Conservation (phyloP, 2,329 filamentous ascomycete species). For the Nigrospora oryzae region DNA sequence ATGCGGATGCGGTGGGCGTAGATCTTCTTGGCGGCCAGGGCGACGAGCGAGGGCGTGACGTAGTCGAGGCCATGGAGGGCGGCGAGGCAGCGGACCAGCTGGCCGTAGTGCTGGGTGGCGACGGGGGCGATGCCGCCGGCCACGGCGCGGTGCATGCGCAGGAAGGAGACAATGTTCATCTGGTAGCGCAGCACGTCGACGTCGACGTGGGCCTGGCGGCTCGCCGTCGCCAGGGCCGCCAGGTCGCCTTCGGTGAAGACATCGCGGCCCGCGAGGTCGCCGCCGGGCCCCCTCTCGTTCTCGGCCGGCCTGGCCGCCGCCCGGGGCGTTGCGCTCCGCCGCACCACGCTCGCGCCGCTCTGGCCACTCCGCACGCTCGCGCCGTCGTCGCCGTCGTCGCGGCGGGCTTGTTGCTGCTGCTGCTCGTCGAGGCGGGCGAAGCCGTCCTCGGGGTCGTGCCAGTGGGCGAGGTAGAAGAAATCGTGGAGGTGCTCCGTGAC, state of each 20-base stretch:
- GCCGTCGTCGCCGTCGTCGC: conserved; percentile 9
- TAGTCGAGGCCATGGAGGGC: conserved; percentile 74
- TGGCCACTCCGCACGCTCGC: conserved; percentile 14
- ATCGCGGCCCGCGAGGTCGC: conserved; percentile 2
- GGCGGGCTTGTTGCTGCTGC: conserved; percentile 17
- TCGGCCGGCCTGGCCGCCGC: not conserved
- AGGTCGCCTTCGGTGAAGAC: conserved; percentile 38
- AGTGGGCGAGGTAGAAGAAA: conserved; percentile 80
- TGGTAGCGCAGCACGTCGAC: conserved; percentile 78
- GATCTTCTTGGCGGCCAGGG: conserved; percentile 74
- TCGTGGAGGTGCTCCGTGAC: conserved; percentile 63
- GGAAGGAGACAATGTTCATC: conserved; percentile 78
- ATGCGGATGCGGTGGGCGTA: conserved; percentile 79
- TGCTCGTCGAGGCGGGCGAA: conserved; percentile 67
- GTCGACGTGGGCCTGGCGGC: conserved; percentile 52
- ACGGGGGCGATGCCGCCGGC: conserved; percentile 58
- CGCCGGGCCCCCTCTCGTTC: conserved; percentile 1
- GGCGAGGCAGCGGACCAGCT: conserved; percentile 64
- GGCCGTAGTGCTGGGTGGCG: conserved; percentile 70
- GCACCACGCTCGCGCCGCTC: conserved; percentile 33
- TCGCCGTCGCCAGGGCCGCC: conserved; percentile 48
- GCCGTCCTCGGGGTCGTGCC: conserved; percentile 64
- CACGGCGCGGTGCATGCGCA: conserved; percentile 82
- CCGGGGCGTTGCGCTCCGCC: conserved; percentile 4
- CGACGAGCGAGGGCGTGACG: conserved; percentile 76